Evolutionary conservation across 495 filamentous ascomycete genomes (phyloP), one percentile per base, ranked within the genome.

Genomic region (Letharia columbiana): DNA sequence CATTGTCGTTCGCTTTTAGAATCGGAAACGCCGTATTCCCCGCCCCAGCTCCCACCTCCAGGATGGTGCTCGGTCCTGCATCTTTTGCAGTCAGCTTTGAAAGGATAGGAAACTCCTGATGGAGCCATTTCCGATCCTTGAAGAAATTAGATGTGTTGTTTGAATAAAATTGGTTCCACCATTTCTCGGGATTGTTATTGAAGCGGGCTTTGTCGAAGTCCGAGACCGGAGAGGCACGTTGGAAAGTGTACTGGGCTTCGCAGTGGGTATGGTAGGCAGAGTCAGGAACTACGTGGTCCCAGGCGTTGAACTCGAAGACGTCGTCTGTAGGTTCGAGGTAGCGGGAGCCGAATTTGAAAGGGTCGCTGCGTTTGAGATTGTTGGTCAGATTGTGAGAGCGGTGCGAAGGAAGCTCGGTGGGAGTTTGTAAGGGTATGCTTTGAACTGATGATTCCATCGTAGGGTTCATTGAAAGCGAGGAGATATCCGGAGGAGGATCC

Each of bases 131-230:
- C 60, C 94, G 87, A 71, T 98, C 87, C 77, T 98, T 98, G 87
- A 98, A 98, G 79, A 98, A 98, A 74, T 97, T 96, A 63, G 85
- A 82, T 9, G 87, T 89, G 77, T 98, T 97, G 76, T 96, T 92
- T 74, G 89, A 88, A 79, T 98, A 98, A 79, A 98, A 98, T 52
- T 86, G 79, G 71, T 98, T 91, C 93, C 93, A 98, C 89, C 91
- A 97, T 75, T 90, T 96, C 13, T 87, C 91, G 7, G 94, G 94
- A 65, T 94, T 85, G 40, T 78, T 76, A 75, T 96, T 97, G 84
- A 97, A 96, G 62, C 90, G 87, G 59, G 76, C 79, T 71, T 88
- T 88, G 76, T 98, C 92, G 77, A 91, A 96, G 41, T 93, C 90
- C 17, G 86, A 89, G 39, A 94, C 93, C 45, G 91, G 93, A 60